Conservation (phyloP, 2,329 filamentous ascomycete genomes). For the Zelopaecilomyces penicillatus region DNA sequence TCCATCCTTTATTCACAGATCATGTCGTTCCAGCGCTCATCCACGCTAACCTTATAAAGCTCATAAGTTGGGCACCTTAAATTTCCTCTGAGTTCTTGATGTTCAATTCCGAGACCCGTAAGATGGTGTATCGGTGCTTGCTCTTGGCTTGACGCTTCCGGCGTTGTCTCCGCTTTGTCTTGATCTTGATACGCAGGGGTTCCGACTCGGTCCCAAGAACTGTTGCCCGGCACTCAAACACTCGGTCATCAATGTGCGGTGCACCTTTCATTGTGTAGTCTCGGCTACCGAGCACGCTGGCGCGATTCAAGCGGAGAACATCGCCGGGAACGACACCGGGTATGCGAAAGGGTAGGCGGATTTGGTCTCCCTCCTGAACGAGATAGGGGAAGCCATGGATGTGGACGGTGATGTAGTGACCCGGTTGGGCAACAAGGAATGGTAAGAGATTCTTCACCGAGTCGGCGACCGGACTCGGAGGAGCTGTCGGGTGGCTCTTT, state of each 20-base stretch:
- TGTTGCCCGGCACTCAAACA: slow-evolving; percentile 78
- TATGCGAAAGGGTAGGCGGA: slow-evolving; percentile 76
- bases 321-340: slow-evolving; percentile 71
- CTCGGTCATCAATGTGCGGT: slow-evolving; percentile 71
- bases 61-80: slow-evolving; percentile 20
- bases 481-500: slow-evolving; percentile 29
- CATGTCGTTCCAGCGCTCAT: too few species aligned
- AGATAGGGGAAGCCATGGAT: slow-evolving; percentile 76
- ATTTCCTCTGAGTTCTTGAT: slow-evolving; percentile 42
- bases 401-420: slow-evolving; percentile 71
- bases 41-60: background rate
- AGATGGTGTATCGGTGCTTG: slow-evolving; percentile 83
- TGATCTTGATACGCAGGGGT: slow-evolving; percentile 67
- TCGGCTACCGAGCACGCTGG: slow-evolving; percentile 70
- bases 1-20: background rate
- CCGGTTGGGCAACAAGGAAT: slow-evolving; percentile 61
- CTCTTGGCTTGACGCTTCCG: slow-evolving; percentile 69
- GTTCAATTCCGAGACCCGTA: slow-evolving; percentile 75
- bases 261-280: slow-evolving; percentile 82
- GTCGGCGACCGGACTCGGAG: slow-evolving; percentile 37
- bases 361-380: slow-evolving; percentile 63
- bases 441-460: slow-evolving; percentile 57
- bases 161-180: slow-evolving; percentile 72
- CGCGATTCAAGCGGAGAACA: slow-evolving; percentile 78
- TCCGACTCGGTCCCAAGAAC: slow-evolving; percentile 80